A percentile compares a stretch with the other conserved stretches of the same genome.
Evolutionary conservation across 106 monocot species (phyloP).

Genomic region (Apostasia shenzhenica): DNA sequence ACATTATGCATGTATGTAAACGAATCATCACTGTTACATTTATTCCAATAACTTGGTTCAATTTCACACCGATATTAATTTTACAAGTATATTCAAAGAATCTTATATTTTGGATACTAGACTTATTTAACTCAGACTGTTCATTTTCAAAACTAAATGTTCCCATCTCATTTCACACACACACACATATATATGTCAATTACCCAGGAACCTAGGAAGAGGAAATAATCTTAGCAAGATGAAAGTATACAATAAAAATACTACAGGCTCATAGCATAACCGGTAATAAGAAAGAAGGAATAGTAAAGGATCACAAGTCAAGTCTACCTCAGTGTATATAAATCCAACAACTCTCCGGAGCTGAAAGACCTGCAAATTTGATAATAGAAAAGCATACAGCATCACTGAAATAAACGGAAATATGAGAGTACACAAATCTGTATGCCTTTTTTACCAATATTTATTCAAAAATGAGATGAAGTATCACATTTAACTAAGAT

Average conservation of each 20-base stretch:
- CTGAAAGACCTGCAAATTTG: slow-evolving; percentile 39
- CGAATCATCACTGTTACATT: too few relatives aligned
- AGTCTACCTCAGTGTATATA: slow-evolving; percentile 54
- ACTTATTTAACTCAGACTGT: too few relatives aligned
- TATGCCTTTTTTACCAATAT: too few relatives aligned
- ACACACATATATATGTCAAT: background rate
- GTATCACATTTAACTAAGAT: too few relatives aligned
- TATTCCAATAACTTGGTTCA: too few relatives aligned
- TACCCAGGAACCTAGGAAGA: background rate
- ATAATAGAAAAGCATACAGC: background rate
- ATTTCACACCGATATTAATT: too few relatives aligned
- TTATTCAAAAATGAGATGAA: too few relatives aligned
- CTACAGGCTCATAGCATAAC: background rate
- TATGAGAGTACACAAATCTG: too few relatives aligned
- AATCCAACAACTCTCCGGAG: slow-evolving; percentile 53
- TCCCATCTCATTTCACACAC: background rate
- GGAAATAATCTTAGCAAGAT: background rate
- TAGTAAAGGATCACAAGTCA: background rate
- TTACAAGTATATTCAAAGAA: too few relatives aligned
- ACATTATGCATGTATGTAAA: too few relatives aligned
- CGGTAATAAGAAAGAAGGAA: background rate
- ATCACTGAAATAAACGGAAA: background rate
- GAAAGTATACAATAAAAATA: background rate
- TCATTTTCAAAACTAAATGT: too few relatives aligned
- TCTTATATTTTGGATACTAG: too few relatives aligned